Evolutionary conservation across 805 yeast species (phyloP).

Genomic region (Clavispora fructus): DNA sequence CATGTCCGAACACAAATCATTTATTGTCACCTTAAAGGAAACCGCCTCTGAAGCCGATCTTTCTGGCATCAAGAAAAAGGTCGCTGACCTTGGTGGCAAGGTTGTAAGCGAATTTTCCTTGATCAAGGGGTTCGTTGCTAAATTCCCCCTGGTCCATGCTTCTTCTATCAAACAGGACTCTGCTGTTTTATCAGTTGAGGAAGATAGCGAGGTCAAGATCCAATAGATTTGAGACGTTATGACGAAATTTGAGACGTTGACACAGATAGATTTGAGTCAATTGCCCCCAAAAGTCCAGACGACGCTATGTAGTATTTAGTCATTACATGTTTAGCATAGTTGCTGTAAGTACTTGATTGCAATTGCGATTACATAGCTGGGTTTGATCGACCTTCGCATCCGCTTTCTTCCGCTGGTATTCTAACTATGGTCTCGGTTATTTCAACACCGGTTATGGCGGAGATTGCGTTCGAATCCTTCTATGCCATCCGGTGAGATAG

Average conservation of each 20-base stretch:
- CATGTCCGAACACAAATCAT: constrained; percentile 29
- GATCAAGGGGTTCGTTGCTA: constrained; percentile 63
- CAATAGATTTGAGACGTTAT: constrained; percentile 9
- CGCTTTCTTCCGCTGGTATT: too few species aligned
- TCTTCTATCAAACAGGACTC: constrained; percentile 43
- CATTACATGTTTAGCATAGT: neutral
- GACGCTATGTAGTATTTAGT: neutral
- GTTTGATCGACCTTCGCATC: too few species aligned
- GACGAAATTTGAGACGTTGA: too few species aligned
- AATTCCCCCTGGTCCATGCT: constrained; percentile 52
- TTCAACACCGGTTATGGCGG: too few species aligned
- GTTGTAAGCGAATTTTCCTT: constrained; percentile 56
- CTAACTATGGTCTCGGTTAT: too few species aligned
- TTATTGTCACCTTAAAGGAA: constrained; percentile 45
- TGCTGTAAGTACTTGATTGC: too few species aligned
- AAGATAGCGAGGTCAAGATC: constrained; percentile 59
- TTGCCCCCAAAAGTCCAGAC: neutral
- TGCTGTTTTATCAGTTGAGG: constrained; percentile 57
- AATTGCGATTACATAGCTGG: too few species aligned
- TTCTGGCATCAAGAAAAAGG: constrained; percentile 40
- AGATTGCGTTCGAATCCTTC: too few species aligned
- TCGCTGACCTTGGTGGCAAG: constrained; percentile 52
- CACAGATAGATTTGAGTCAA: neutral
- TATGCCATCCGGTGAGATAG: neutral
- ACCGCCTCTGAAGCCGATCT: constrained; percentile 36